Evolutionary conservation across 1,139 yeast genomes (phyloP), one percentile per base, ranked within the genome.

Genomic region (Torulaspora pretoriensis): DNA sequence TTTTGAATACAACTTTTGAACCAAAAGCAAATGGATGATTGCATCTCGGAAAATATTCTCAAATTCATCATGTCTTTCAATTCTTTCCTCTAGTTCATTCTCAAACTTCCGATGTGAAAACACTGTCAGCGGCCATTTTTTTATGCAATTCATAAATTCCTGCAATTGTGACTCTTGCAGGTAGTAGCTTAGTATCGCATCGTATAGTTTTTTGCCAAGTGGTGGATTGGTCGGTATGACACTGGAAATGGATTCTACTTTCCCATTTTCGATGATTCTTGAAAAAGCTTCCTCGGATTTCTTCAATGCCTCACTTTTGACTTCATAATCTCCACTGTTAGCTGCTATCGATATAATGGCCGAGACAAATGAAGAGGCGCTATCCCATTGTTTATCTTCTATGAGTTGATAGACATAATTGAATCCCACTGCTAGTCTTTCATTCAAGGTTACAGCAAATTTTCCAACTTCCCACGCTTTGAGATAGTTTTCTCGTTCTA

Each of bases 401-500:
- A 83, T 61, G 35, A 81, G 72, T n/a, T 65, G 57, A 40, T 83
- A 80, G 10, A 84, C 76, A 63, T 86, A 81, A 40, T 72, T 71
- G 3, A 80, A 61, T 1, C 96, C 97, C 40, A 79, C 71, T 29
- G 73, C 69, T 25, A 83, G 64, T 39, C 92, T 67, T 47, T 78
- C 77, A 2, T 63, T 55, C 4, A 75, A 72, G 10, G 71, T 64
- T 1, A 82, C 67, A 47, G 86, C 68, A 55, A 74, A 77, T 38
- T 72, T 76, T 46, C 94, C 76, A 52, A 87, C 78, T 37, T 74
- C 75, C 95, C 96, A 89, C 0, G 96, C 96, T 37, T 81, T 81
- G 23, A 71, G 68, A 53, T 67, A 85, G 46, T 70, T 63, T 2
- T 73, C 73, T 30, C 70, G 76, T 1, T 77, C 78, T 10, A 80